Percentiles rank a stretch among this genome's conserved stretches.
Evolutionary conservation across 306 rosid species (phyloP).

Genomic region (Chamaecrista fasciculata): DNA sequence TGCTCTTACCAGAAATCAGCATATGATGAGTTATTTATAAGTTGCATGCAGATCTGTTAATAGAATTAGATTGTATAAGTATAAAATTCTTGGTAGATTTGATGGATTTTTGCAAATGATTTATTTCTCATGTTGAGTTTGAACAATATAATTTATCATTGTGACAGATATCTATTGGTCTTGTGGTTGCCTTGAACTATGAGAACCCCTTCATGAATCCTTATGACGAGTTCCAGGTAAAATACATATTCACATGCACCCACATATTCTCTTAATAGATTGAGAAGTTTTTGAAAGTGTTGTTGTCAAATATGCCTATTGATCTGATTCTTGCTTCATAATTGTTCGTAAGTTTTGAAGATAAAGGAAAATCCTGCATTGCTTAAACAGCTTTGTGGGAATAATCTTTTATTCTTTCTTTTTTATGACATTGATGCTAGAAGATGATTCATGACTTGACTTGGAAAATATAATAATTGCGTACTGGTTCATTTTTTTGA

Average conservation of each 20-base stretch:
- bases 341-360: conserved; percentile 15
- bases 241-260: neutral
- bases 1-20: conserved; percentile 19
- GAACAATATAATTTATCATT: conserved; percentile 22
- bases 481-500: neutral
- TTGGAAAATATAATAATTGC: conserved; percentile 13
- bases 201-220: conserved; percentile 79
- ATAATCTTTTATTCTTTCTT: neutral
- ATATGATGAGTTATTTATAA: neutral
- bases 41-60: conserved; percentile 19
- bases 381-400: neutral
- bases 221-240: conserved; percentile 96
- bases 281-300: neutral
- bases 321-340: conserved; percentile 9
- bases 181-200: conserved; percentile 90
- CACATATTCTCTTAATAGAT: neutral
- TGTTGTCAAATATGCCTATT: conserved; percentile 1
- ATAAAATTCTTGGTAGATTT: neutral
- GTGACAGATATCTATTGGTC: conserved; percentile 79
- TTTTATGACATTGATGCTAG: neutral
- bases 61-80: conserved; percentile 2
- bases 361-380: neutral
- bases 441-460: conserved; percentile 1
- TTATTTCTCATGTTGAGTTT: conserved; percentile 4
- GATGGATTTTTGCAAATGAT: conserved; percentile 9